Conservation (phyloP, 768 basidiomycete genomes). For the Leccinum boreale region DNA sequence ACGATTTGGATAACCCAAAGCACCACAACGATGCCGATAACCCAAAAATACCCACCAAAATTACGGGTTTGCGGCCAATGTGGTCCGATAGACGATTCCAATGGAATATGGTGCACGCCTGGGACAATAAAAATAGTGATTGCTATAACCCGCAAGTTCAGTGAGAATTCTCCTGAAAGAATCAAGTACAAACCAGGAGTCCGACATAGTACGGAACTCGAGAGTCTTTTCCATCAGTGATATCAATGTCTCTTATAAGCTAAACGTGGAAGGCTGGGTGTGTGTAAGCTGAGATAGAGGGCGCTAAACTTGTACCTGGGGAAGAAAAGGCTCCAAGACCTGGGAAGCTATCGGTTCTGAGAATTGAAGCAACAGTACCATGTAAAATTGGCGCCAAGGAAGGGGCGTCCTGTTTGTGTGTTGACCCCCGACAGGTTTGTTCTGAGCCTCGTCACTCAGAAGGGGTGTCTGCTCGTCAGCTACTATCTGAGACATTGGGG, state of each 20-base stretch:
- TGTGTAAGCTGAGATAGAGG: neutral
- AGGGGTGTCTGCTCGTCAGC: too few species aligned
- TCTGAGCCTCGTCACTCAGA: too few species aligned
- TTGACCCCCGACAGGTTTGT: too few species aligned
- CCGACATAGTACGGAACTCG: constrained; percentile 48
- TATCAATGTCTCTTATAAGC: constrained; percentile 29
- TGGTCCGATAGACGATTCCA: constrained; percentile 52
- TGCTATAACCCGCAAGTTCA: constrained; percentile 27
- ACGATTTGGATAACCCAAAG: constrained; percentile 47
- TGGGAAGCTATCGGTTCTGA: constrained; percentile 72
- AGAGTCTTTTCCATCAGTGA: constrained; percentile 44
- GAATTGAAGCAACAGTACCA: constrained; percentile 67
- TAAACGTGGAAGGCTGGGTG: neutral
- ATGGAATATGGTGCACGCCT: constrained; percentile 44
- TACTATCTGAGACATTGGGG: too few species aligned
- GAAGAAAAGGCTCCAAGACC: constrained; percentile 73
- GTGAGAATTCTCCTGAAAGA: neutral
- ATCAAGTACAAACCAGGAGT: constrained; percentile 36
- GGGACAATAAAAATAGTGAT: constrained; percentile 47
- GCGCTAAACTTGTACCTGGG: constrained; percentile 40
- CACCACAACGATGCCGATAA: constrained; percentile 44
- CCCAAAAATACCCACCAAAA: constrained; percentile 44
- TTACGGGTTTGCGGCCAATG: constrained; percentile 46
- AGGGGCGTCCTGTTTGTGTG: constrained; percentile 45
- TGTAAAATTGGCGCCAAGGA: constrained; percentile 65